Base-by-base conservation (phyloP, 192 early-diverging fungal genomes). In the Coemansia sp. region DNA sequence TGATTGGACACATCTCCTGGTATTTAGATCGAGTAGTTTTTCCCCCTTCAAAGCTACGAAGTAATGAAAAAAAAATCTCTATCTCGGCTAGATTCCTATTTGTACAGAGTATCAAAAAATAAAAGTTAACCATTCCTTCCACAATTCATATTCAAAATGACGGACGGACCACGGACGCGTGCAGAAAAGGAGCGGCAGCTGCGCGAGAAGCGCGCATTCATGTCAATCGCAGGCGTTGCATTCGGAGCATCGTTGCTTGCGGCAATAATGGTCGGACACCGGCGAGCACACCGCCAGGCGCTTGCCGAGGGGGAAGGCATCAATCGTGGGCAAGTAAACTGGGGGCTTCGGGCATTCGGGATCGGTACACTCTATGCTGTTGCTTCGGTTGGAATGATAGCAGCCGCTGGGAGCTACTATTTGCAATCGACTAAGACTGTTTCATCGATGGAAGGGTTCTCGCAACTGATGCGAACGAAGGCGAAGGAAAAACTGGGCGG, bases 321-420 rank as follows among this genome's bases (percentile, higher is more conserved):
- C 36, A 26, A 72, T 6, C 57, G 34, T 34, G 62, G 51, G 59
- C 66, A 76, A 26, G 67, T 68, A 16, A 63, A 59, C 58, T 73
- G 69, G 71, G 74, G 71, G 12, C 48, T 73, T 12, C 55, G 66
- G 11, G 79, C 79, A 7, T 73, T 82, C 51, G 79, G 73, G 0
- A 23, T 82, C 6, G 79, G 79, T 16, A 82, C 79, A 15, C 67
- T 82, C 2, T 82, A 82, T 33, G 79, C 79, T 1, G 23, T 82
- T 7, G 62, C 67, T 5, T 39, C 73, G n/a, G 74, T 73, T 33
- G 79, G 79, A 14, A 60, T 60, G 24, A 66, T 53, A 20, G 58
- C 62, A 1, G 68, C 75, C 8, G 64, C 55, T 0, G 61, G 49
- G 21, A 71, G 61, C 68, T 76, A 77, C 62, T 76, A 73, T 53